Base-by-base conservation (phyloP, 139 green algal genomes). In the Chlamydomonas asymmetrica region DNA sequence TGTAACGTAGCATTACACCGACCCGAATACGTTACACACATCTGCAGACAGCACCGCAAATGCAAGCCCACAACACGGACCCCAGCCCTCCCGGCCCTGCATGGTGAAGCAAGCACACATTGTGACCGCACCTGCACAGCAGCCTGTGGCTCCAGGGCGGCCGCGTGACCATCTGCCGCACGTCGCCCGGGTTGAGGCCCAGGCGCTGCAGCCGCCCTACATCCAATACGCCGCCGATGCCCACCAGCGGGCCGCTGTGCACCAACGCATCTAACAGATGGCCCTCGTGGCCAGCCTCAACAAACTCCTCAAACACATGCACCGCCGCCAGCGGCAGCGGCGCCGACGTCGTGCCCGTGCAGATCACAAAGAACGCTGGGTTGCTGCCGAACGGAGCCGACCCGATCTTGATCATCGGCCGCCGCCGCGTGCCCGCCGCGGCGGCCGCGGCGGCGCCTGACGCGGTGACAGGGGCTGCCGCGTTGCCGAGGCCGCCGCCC, bases 91-190 rank as follows among this genome's bases (percentile, higher is more conserved):
- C n/a, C n/a, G n/a, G n/a, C n/a, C n/a, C n/a, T n/a, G n/a, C n/a
- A n/a, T n/a, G n/a, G n/a, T n/a, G n/a, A n/a, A n/a, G n/a, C n/a
- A n/a, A n/a, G n/a, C n/a, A n/a, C 56, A 23, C 56, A 6, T 23
- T 8, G 27, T 23, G 32, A 5, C 35, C 67, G 8, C 67, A 75
- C 68, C 70, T 60, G 57, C 40, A 60, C 31, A 76, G 25, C 31
- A 76, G 67, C 40, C 70, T 56, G 18, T 67, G 56, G 70, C 70
- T 68, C 39, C 49, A 76, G 32, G 70, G 70, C 70, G 70, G 57
- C 57, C 67, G 70, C 5, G 45, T 27, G 20, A 38, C 18, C 35
- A 32, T 48, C 18, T 34, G 40, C 38, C 59, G 56, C 40, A 76
- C 57, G 40, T 76, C 70, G 40, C 67, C 70, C 6, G 29, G 40